Evolutionary conservation across 2,329 filamentous ascomycete species (phyloP).

Genomic region (Colletotrichum truncatum): DNA sequence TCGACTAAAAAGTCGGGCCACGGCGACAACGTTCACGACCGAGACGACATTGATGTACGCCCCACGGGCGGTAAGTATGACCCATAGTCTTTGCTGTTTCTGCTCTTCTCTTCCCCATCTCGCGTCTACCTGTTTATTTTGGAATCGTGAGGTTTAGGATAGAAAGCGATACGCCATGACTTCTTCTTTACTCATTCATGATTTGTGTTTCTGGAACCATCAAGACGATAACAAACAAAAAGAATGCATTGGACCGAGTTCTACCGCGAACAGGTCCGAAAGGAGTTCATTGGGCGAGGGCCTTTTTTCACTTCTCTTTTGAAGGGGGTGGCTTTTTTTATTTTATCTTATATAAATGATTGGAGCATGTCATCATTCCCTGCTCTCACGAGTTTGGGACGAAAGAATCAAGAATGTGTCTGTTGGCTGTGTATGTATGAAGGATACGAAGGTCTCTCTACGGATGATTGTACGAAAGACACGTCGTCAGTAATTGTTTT

Average conservation of each 20-base stretch:
- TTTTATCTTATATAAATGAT: not conserved
- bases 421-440: conserved; percentile 14
- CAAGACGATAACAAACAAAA: not conserved
- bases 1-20: conserved; percentile 38
- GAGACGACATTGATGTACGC: conserved; percentile 19
- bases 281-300: not conserved
- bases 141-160: not conserved
- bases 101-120: not conserved
- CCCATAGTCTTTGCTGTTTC: no score
- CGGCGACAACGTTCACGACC: conserved; percentile 18
- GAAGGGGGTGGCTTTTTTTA: not conserved
- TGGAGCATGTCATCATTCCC: not conserved
- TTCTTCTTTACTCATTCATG: not conserved
- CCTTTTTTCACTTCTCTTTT: not conserved
- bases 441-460: not conserved
- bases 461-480: conserved; percentile 15
- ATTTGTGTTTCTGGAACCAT: not conserved
- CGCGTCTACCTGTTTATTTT: not conserved
- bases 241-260: conserved; percentile 24
- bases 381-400: not conserved
- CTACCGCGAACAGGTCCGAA: not conserved
- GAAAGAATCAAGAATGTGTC: conserved; percentile 1
- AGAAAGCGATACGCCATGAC: not conserved
- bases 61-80: conserved; percentile 11
- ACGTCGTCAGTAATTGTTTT: not conserved